Conservation (phyloP, 169 alveolate species). For the Cryptosporidium baileyi region DNA sequence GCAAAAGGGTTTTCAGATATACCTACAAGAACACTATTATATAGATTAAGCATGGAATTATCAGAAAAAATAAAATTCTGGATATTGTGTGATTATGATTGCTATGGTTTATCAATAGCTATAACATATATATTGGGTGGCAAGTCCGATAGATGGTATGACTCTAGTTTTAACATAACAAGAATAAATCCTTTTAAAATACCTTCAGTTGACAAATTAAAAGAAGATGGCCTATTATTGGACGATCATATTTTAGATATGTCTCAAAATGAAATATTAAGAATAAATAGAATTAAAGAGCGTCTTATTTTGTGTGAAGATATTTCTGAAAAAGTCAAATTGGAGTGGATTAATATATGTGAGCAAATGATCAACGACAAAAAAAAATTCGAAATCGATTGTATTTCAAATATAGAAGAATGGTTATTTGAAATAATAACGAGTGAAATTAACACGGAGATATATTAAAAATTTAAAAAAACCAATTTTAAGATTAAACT, state of each 20-base stretch:
- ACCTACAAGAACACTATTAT: slow-evolving; percentile 57
- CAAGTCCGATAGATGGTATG: slow-evolving; percentile 38
- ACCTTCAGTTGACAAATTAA: slow-evolving; percentile 4
- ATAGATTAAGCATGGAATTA: slow-evolving; percentile 17
- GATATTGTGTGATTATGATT: slow-evolving; percentile 51
- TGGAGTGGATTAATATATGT: slow-evolving; percentile 21
- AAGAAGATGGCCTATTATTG: background rate
- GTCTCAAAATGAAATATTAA: background rate
- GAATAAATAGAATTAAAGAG: slow-evolving; percentile 5
- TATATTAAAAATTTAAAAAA: too few relatives aligned
- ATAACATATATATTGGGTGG: slow-evolving; percentile 54
- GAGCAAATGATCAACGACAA: slow-evolving; percentile 12
- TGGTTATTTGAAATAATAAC: slow-evolving; percentile 2
- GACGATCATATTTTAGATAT: background rate
- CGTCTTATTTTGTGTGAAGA: background rate
- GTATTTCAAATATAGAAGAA: slow-evolving; percentile 16
- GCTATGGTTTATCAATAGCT: slow-evolving; percentile 45
- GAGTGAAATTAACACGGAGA: background rate
- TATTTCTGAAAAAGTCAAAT: background rate
- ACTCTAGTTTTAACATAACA: slow-evolving; percentile 22
- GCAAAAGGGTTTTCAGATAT: slow-evolving; percentile 57
- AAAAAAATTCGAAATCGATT: slow-evolving; percentile 45
- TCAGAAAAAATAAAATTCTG: slow-evolving; percentile 23
- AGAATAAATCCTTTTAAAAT: slow-evolving; percentile 8
- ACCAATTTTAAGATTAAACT: background rate